Conservation (phyloP, 306 rosid genomes). For the Vachellia pachyceras region DNA sequence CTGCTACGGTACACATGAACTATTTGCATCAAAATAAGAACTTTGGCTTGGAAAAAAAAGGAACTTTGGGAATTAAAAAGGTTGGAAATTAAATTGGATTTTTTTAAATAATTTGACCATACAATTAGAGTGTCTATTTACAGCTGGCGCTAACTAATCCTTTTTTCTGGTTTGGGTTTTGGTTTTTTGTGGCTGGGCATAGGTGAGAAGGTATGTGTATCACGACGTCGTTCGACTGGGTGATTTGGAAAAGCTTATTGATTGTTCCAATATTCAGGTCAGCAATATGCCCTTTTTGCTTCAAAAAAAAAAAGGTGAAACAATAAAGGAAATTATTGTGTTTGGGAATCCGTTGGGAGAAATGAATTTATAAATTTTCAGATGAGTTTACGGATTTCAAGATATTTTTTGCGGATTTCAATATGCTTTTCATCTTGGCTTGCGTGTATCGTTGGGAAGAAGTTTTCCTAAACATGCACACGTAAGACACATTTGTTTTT, state of each 20-base stretch:
- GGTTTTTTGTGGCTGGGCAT: constrained; percentile 4
- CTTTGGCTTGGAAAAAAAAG: too few species aligned
- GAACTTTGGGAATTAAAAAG: too few species aligned
- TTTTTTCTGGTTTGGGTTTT: too few species aligned
- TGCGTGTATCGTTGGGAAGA: too few species aligned
- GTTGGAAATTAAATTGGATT: background rate
- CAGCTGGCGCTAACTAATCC: background rate
- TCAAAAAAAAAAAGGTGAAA: background rate
- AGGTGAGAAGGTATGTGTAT: constrained; percentile 97
- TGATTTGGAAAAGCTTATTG: constrained; percentile 89
- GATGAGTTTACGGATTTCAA: too few species aligned
- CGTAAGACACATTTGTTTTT: too few species aligned
- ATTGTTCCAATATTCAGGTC: constrained; percentile 91
- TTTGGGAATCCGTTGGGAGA: too few species aligned
- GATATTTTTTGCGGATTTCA: too few species aligned
- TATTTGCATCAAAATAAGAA: background rate
- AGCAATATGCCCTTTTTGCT: background rate
- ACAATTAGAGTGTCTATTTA: background rate
- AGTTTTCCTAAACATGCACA: too few species aligned
- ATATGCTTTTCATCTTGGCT: too few species aligned
- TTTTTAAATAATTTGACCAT: background rate
- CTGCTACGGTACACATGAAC: background rate
- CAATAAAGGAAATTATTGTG: too few species aligned
- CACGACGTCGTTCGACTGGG: constrained; percentile 90
- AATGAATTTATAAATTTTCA: too few species aligned